Evolutionary conservation across 208 protist species (phyloP).

Genomic region (Trypanosoma brucei): DNA sequence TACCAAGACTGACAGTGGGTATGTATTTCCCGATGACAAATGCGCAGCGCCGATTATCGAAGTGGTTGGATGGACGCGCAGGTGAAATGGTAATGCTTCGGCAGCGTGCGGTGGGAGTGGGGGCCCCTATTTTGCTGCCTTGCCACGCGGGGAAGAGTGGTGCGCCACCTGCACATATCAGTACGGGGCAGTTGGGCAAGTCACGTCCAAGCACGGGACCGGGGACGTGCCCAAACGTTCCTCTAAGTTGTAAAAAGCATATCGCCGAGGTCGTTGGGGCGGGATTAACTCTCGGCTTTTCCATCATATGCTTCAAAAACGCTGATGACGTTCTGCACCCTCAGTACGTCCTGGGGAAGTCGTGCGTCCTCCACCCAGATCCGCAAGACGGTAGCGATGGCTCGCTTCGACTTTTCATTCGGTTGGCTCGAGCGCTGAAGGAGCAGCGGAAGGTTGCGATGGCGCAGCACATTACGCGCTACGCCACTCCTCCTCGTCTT

Average conservation of each 20-base stretch:
- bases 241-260: constrained; percentile 28
- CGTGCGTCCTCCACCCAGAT: constrained; percentile 57
- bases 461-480: constrained; percentile 42
- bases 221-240: constrained; percentile 33
- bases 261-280: constrained; percentile 34
- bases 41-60: constrained; percentile 17
- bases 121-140: constrained; percentile 7
- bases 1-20: constrained; percentile 63
- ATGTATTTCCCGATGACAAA: constrained; percentile 54
- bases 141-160: constrained; percentile 3
- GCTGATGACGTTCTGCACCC: constrained; percentile 34
- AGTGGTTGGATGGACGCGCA: constrained; percentile 52
- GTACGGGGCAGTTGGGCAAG: neutral
- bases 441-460: constrained; percentile 58
- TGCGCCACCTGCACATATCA: constrained; percentile 11
- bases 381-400: constrained; percentile 28
- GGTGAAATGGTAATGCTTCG: constrained; percentile 40
- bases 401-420: constrained; percentile 58
- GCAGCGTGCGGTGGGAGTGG: constrained; percentile 24
- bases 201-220: constrained; percentile 23
- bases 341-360: constrained; percentile 40
- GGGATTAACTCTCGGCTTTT: constrained; percentile 40
- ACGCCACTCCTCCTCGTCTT: constrained; percentile 39
- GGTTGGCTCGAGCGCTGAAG: constrained; percentile 54
- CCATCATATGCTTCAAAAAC: constrained; percentile 76